Conservation (phyloP, 2,329 filamentous ascomycete species). For the Aspergillus vadensis region DNA sequence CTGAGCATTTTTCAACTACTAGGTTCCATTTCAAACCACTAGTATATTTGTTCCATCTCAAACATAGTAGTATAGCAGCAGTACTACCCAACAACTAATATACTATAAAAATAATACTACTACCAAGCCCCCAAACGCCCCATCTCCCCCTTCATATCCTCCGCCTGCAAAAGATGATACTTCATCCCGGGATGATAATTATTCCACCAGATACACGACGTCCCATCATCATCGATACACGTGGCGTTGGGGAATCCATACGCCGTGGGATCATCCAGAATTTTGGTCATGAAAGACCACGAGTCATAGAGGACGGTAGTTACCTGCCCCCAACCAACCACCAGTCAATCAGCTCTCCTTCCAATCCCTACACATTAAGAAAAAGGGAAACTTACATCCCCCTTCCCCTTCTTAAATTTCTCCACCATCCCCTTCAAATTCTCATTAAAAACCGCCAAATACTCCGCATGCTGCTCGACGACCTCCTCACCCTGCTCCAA, state of each 20-base stretch:
- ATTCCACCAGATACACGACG: constrained; percentile 37
- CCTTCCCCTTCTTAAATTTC: constrained; percentile 19
- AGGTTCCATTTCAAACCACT: no score
- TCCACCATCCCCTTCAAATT: constrained; percentile 26
- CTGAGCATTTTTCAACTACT: no score
- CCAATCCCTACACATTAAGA: neutral
- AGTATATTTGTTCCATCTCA: neutral
- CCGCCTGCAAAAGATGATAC: constrained; percentile 33
- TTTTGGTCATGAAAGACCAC: constrained; percentile 33
- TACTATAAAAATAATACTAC: neutral
- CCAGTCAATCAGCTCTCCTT: neutral
- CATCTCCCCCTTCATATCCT: constrained; percentile 33
- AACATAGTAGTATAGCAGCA: neutral
- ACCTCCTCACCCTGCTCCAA: constrained; percentile 22
- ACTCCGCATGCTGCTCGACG: constrained; percentile 16
- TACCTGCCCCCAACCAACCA: constrained; percentile 23
- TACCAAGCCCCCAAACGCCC: constrained; percentile 30
- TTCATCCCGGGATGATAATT: constrained; percentile 34
- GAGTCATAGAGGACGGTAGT: constrained; percentile 32
- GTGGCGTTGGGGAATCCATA: constrained; percentile 33
- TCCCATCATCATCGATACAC: constrained; percentile 33
- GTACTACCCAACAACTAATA: no score
- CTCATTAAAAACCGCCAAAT: constrained; percentile 29
- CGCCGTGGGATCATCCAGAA: constrained; percentile 28
- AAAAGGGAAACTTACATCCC: constrained; percentile 23